phyloP scores from a whole-genome alignment of 129 eudicot species.

The Cynara cardunculus region DNA sequence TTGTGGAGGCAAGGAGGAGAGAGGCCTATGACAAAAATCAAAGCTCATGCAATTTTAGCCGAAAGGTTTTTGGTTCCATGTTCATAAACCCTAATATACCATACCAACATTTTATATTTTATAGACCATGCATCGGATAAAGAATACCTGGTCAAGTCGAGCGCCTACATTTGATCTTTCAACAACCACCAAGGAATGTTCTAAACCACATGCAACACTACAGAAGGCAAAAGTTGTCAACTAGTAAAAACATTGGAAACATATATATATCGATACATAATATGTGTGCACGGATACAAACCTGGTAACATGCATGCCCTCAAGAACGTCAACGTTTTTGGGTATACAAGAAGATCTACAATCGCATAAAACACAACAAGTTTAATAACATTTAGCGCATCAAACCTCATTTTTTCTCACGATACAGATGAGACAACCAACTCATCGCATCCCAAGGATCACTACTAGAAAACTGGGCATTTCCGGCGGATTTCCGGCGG shows the following conservation, averaged over 20 bases:
- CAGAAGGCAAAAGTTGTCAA: neutral
- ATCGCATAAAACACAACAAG: constrained; percentile 1
- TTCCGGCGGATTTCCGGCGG: no score
- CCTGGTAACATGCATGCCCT: constrained; percentile 86
- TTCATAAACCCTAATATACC: neutral
- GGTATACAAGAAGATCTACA: constrained; percentile 60
- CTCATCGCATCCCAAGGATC: no score
- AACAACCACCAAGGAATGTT: constrained; percentile 66
- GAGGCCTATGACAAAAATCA: neutral
- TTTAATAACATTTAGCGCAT: neutral
- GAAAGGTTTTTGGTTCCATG: neutral
- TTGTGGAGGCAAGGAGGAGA: no score
- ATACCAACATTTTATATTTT: neutral
- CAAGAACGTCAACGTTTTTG: constrained; percentile 64
- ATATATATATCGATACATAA: neutral
- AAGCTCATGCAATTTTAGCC: neutral
- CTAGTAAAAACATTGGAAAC: neutral
- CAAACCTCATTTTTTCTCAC: neutral
- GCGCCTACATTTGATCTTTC: constrained; percentile 37
- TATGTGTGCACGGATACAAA: constrained; percentile 5
- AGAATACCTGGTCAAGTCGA: constrained; percentile 53
- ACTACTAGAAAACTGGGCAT: no score
- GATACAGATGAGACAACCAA: no score
- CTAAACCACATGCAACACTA: constrained; percentile 75
- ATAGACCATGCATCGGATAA: no score